Percentiles rank a stretch among this genome's conserved stretches.
Conservation (phyloP, 495 filamentous ascomycete species). For the Arthonia radiata region DNA sequence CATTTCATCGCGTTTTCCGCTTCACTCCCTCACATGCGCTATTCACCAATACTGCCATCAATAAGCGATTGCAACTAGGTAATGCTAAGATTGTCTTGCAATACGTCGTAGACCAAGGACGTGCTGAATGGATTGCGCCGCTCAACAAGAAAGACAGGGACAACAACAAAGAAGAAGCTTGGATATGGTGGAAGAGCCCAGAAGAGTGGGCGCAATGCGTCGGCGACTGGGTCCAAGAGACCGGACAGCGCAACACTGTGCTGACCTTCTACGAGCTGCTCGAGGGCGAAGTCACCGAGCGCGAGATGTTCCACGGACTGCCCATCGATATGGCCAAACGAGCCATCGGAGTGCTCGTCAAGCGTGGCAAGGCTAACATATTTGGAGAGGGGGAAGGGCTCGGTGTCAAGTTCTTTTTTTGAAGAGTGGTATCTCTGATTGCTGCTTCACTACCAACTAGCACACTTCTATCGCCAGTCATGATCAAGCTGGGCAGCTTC, state of each 20-base stretch:
- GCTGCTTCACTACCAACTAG: background rate
- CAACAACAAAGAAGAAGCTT: constrained; percentile 19
- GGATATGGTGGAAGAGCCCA: constrained; percentile 42
- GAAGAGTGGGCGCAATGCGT: constrained; percentile 52
- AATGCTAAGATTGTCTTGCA: constrained; percentile 46
- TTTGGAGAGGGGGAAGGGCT: constrained; percentile 67
- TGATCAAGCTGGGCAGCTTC: background rate
- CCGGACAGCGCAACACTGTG: constrained; percentile 47
- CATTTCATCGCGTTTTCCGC: constrained; percentile 43
- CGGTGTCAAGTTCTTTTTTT: constrained; percentile 89
- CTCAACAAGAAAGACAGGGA: constrained; percentile 7
- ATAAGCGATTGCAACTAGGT: constrained; percentile 29
- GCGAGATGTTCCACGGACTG: constrained; percentile 59
- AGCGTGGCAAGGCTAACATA: constrained; percentile 74
- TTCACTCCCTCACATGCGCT: constrained; percentile 40
- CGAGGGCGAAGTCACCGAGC: constrained; percentile 29
- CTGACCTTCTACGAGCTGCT: constrained; percentile 54
- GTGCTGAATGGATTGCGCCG: constrained; percentile 39
- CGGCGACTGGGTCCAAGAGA: constrained; percentile 37
- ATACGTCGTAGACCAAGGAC: constrained; percentile 40
- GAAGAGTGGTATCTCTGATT: constrained; percentile 1
- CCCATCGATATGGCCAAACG: constrained; percentile 55
- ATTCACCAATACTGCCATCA: constrained; percentile 24
- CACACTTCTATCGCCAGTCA: background rate
- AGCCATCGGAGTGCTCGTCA: constrained; percentile 55